Percentiles rank a stretch among this genome's conserved stretches.
phyloP scores from a whole-genome alignment of 495 filamentous ascomycete species.

The Hamigera avellanea region DNA sequence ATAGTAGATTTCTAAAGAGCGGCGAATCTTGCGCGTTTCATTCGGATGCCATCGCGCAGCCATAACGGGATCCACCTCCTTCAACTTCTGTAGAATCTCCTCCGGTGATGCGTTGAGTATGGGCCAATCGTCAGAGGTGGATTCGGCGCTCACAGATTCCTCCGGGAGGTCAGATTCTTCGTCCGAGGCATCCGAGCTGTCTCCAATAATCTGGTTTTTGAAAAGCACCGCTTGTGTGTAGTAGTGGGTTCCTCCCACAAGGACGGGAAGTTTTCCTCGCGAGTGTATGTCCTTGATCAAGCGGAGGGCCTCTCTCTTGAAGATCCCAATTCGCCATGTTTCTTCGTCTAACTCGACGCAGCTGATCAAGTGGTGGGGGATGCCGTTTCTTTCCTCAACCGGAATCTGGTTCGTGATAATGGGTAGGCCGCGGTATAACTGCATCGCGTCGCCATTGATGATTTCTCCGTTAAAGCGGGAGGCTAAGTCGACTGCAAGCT shows the following conservation, averaged over 20 bases:
- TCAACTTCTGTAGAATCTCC: slow-evolving; percentile 56
- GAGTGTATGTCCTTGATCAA: slow-evolving; percentile 67
- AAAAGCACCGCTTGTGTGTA: slow-evolving; percentile 86
- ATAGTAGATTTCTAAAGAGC: slow-evolving; percentile 83
- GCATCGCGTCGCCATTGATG: slow-evolving; percentile 99
- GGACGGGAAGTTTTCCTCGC: slow-evolving; percentile 69
- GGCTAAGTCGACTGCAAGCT: slow-evolving; percentile 91
- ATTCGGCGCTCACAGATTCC: slow-evolving; percentile 4
- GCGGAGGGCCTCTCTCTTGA: slow-evolving; percentile 52
- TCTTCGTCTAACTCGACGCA: slow-evolving; percentile 60
- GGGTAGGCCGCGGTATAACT: slow-evolving; percentile 86
- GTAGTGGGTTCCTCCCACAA: slow-evolving; percentile 93
- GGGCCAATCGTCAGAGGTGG: slow-evolving; percentile 41
- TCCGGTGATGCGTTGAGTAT: slow-evolving; percentile 62
- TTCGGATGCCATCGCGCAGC: slow-evolving; percentile 90
- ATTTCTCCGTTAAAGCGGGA: slow-evolving; percentile 80
- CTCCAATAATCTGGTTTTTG: slow-evolving; percentile 46
- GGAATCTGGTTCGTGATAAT: slow-evolving; percentile 94
- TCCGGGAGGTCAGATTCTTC: slow-evolving; percentile 13
- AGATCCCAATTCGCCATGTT: slow-evolving; percentile 71
- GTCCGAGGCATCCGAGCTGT: slow-evolving; percentile 10
- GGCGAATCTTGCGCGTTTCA: slow-evolving; percentile 77
- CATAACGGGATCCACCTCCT: slow-evolving; percentile 78
- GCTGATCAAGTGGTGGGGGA: slow-evolving; percentile 84
- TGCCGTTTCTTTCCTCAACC: slow-evolving; percentile 56